These are phyloP conservation scores for Verticillium klebahnii DNA, from an alignment of 2,329 filamentous ascomycete species.

Conservation along the genomic window DNA sequence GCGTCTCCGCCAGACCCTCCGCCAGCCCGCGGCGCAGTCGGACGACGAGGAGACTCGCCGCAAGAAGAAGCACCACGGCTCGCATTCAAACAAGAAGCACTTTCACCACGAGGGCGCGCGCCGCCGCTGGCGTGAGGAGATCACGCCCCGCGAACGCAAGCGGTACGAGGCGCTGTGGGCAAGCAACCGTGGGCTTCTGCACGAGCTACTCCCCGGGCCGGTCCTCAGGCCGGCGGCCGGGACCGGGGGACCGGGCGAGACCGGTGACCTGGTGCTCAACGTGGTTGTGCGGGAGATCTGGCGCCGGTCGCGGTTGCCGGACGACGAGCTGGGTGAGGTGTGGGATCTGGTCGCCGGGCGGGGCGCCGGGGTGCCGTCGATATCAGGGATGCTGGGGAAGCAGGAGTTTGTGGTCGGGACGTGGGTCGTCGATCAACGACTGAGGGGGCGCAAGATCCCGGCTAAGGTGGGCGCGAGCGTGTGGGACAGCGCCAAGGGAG, in stretches of 20 bases:
- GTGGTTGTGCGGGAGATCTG: conserved; percentile 73
- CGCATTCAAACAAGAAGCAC: conserved; percentile 57
- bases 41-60: conserved; percentile 52
- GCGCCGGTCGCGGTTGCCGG: conserved; percentile 62
- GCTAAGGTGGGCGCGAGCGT: conserved; percentile 67
- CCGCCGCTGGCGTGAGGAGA: conserved; percentile 70
- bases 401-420: conserved; percentile 78
- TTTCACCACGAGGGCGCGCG: conserved; percentile 72
- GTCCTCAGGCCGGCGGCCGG: background rate
- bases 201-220: conserved; percentile 19
- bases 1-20: conserved; percentile 62
- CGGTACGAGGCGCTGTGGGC: conserved; percentile 84
- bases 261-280: conserved; percentile 53
- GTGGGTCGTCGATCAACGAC: conserved; percentile 76
- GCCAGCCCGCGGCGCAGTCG: conserved; percentile 44
- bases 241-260: conserved; percentile 10
- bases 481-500: conserved; percentile 62
- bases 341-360: conserved; percentile 64
- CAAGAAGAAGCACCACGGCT: conserved; percentile 42
- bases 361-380: conserved; percentile 7
- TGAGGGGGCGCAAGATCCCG: conserved; percentile 76
- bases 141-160: conserved; percentile 69
- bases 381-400: conserved; percentile 50
- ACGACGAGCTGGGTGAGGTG: conserved; percentile 66
- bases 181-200: conserved; percentile 64